These are phyloP conservation scores for Plasmodium berghei DNA, from an alignment of 169 alveolate species.

Conservation along the genomic window DNA sequence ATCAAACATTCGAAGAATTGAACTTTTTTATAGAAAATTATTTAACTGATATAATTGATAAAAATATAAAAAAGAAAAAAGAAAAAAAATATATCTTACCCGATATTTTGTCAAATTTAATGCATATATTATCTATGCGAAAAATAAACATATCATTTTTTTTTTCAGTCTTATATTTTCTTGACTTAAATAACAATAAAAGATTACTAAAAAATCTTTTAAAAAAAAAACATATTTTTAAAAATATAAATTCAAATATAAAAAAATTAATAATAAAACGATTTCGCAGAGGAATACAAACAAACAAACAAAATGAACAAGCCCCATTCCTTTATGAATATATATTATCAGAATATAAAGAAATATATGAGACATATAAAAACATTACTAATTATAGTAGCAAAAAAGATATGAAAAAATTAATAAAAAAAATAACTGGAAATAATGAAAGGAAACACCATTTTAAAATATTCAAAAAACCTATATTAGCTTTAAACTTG, in stretches of 20 bases:
- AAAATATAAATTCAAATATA: constrained; percentile 3
- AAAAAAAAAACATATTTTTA: constrained; percentile 7
- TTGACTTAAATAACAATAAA: neutral
- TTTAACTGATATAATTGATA: constrained; percentile 4
- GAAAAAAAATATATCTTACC: neutral
- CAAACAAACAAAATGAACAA: neutral
- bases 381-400: constrained; percentile 16
- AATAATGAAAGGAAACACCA: neutral
- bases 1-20: constrained; percentile 31
- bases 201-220: neutral
- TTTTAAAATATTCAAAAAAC: constrained; percentile 28
- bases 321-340: neutral
- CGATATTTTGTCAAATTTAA: neutral
- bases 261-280: constrained; percentile 1
- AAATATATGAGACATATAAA: constrained; percentile 24
- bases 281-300: neutral
- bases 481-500: constrained; percentile 33
- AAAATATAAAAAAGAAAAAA: neutral
- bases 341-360: constrained; percentile 8
- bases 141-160: constrained; percentile 28
- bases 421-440: neutral
- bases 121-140: constrained; percentile 12
- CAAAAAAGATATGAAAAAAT: constrained; percentile 11
- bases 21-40: constrained; percentile 18
- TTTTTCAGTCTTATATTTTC: constrained; percentile 3